These are phyloP conservation scores for Blastocystis sp. DNA, from an alignment of 352 stramenopile genomes.

Conservation along the genomic window DNA sequence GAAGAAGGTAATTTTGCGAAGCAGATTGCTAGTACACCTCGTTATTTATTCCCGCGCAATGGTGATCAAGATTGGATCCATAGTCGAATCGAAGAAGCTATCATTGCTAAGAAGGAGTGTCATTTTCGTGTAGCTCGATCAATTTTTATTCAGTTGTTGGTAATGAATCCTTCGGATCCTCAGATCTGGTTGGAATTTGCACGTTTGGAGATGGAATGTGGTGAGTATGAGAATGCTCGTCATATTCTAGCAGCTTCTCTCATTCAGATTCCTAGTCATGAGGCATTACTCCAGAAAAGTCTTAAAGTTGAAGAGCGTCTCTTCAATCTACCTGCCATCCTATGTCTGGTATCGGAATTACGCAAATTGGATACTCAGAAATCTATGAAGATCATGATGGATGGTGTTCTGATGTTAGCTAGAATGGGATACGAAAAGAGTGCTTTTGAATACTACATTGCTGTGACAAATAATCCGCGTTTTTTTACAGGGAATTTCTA, in stretches of 20 bases:
- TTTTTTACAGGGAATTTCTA: constrained; percentile 78
- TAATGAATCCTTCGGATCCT: background rate
- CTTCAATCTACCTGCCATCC: constrained; percentile 73
- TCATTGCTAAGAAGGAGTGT: background rate
- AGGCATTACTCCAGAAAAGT: constrained; percentile 74
- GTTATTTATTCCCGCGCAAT: background rate
- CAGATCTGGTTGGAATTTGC: constrained; percentile 83
- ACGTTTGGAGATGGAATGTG: constrained; percentile 83
- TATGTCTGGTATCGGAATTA: constrained; percentile 75
- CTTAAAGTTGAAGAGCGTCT: constrained; percentile 80
- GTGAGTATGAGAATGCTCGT: constrained; percentile 74
- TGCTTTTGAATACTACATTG: constrained; percentile 71
- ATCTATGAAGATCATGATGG: constrained; percentile 80
- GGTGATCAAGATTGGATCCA: background rate
- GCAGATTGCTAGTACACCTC: background rate
- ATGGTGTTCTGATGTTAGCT: constrained; percentile 79
- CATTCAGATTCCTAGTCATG: constrained; percentile 75
- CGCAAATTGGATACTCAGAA: constrained; percentile 77
- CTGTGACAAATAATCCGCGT: constrained; percentile 70
- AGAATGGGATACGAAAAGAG: constrained; percentile 77
- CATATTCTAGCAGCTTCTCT: constrained; percentile 77
- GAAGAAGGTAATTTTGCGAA: background rate
- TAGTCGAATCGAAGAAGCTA: background rate
- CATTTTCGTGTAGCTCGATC: background rate
- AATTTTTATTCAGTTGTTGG: constrained; percentile 6